These are phyloP conservation scores for Henckelia pumila DNA, from an alignment of 257 asterid genomes.

Conservation along the genomic window DNA sequence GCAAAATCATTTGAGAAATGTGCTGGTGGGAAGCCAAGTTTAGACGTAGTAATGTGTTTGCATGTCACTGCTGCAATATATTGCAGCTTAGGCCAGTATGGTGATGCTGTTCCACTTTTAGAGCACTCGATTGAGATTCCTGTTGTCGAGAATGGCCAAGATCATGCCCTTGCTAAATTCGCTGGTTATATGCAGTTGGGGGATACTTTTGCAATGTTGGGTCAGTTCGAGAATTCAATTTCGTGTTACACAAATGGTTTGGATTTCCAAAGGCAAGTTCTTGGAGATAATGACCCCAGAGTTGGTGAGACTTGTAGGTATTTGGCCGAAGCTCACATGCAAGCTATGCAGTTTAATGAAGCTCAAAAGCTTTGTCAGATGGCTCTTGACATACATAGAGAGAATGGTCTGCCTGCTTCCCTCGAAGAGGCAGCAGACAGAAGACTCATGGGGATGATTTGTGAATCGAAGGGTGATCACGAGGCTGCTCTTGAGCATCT, in stretches of 20 bases:
- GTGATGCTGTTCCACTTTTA: constrained; percentile 72
- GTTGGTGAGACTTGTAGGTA: constrained; percentile 90
- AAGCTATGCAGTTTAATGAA: constrained; percentile 86
- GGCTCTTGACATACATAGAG: constrained; percentile 82
- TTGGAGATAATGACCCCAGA: constrained; percentile 82
- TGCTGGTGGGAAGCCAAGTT: constrained; percentile 63
- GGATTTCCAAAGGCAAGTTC: constrained; percentile 60
- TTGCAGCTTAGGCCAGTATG: constrained; percentile 71
- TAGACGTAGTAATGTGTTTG: constrained; percentile 79
- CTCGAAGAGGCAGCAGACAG: constrained; percentile 88
- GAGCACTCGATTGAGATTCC: constrained; percentile 78
- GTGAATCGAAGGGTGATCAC: constrained; percentile 80
- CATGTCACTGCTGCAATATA: constrained; percentile 88
- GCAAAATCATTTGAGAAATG: constrained; percentile 79
- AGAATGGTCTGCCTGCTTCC: constrained; percentile 66
- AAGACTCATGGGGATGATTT: constrained; percentile 87
- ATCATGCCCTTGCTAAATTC: constrained; percentile 92
- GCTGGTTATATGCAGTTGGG: constrained; percentile 97
- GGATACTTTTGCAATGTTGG: constrained; percentile 84
- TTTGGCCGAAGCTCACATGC: constrained; percentile 87
- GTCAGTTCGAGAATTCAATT: constrained; percentile 79
- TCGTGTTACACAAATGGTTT: constrained; percentile 61
- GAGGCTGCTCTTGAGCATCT: constrained; percentile 93
- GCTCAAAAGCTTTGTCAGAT: constrained; percentile 76
- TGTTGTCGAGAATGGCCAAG: constrained; percentile 64